A percentile compares a stretch with the other conserved stretches of the same genome.
phyloP scores from a whole-genome alignment of 805 yeast species.

The Saccharomyces jurei region DNA sequence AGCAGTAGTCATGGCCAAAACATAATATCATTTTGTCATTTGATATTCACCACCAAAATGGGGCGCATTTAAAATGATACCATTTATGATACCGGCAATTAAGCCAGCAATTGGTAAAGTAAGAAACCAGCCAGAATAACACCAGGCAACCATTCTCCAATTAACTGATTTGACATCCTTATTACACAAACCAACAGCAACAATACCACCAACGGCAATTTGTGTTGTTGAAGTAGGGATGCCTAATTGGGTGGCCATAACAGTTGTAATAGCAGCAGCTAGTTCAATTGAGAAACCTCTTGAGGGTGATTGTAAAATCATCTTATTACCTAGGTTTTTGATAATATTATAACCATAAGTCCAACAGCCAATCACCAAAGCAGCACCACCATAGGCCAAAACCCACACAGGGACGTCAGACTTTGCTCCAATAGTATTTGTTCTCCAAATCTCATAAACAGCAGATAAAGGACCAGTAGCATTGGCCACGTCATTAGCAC shows the following conservation, averaged over 20 bases:
- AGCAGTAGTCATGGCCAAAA: neutral
- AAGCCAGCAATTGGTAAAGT: conserved; percentile 70
- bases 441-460: conserved; percentile 52
- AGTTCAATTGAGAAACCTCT: conserved; percentile 71
- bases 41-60: conserved; percentile 32
- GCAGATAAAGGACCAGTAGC: conserved; percentile 72
- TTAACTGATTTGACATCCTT: conserved; percentile 53
- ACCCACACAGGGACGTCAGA: conserved; percentile 67
- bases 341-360: conserved; percentile 64
- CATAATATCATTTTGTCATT: conserved; percentile 4
- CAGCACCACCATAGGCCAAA: conserved; percentile 56
- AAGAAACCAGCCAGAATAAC: conserved; percentile 63
- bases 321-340: conserved; percentile 62
- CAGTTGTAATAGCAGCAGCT: conserved; percentile 70
- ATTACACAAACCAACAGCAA: conserved; percentile 68
- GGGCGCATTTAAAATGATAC: conserved; percentile 60
- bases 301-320: conserved; percentile 69
- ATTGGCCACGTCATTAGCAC: conserved; percentile 71
- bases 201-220: conserved; percentile 71
- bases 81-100: conserved; percentile 59
- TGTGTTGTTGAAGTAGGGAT: conserved; percentile 76
- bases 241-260: conserved; percentile 63
- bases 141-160: conserved; percentile 71
- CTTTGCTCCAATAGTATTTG: conserved; percentile 38
- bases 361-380: conserved; percentile 63